These are phyloP conservation scores for Chaetomium tenue DNA, from an alignment of 495 filamentous ascomycete genomes.

Conservation along the genomic window DNA sequence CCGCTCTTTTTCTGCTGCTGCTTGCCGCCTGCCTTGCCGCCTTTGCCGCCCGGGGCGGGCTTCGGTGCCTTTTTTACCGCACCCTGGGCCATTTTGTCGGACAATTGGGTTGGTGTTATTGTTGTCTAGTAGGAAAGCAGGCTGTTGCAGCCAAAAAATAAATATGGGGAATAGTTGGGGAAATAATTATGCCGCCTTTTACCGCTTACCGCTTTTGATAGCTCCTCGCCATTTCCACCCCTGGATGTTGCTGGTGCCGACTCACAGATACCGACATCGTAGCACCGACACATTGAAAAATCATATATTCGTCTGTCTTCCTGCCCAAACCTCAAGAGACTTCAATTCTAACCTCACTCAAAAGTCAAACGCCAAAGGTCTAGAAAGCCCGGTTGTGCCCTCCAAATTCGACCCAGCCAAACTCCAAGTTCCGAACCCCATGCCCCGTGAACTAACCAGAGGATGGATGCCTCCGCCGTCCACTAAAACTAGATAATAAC, in stretches of 20 bases:
- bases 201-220: constrained; percentile 1
- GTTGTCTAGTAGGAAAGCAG: not conserved
- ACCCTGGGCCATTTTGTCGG: constrained; percentile 47
- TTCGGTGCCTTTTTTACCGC: constrained; percentile 39
- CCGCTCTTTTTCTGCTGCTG: constrained; percentile 31
- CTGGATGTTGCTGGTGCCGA: no score
- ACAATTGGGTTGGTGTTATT: not conserved
- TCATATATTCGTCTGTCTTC: not conserved
- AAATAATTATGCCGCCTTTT: constrained; percentile 3
- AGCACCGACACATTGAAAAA: not conserved
- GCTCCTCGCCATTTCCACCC: not conserved
- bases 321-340: not conserved
- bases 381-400: not conserved
- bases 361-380: not conserved
- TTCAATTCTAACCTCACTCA: not conserved
- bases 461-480: not conserved
- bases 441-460: not conserved
- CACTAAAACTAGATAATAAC: constrained; percentile 32
- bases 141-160: not conserved
- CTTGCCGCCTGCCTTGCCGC: constrained; percentile 27
- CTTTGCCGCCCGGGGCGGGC: constrained; percentile 30
- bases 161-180: not conserved
- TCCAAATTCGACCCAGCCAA: not conserved
- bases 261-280: not conserved
- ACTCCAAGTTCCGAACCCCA: not conserved